Base-by-base conservation (phyloP, 192 early-diverging fungal genomes). In the Kickxella alabastrina region DNA sequence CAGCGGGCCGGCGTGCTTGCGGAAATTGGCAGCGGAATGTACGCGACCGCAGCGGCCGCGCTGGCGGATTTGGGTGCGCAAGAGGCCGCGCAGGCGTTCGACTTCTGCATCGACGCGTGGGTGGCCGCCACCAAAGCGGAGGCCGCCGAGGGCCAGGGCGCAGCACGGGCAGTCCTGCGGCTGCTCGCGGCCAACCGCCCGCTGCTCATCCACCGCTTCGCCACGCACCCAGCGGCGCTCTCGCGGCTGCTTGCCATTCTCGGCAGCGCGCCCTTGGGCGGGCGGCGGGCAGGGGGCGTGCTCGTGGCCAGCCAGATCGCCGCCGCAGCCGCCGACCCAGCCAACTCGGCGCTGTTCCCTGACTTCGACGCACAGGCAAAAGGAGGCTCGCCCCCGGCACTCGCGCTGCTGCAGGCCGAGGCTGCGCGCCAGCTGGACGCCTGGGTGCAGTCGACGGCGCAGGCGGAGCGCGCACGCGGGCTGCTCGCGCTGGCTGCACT, bases 401-500 rank as follows among this genome's bases (percentile, higher is more conserved):
- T 52, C 31, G 61, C 61, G 5, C 26, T 55, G 5, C 14, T 19
- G 10, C 57, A 43, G 53, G 32, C 61, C 8, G 62, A 54, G 0
- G 29, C 53, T 5, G 38, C 28, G 1, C 21, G 42, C 1, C 12
- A 53, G 0, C 43, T 73, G 7, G 70, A 73, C 35, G n/a, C 14
- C 0, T 61, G 57, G 58, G 40, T 73, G 10, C 70, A 73, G 52
- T 65, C 70, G 3, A 58, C 52, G 1, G 10, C 45, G 17, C 70
- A 73, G 25, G 54, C 46, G 3, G 70, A 73, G 37, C 58, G 70
- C 5, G 18, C 49, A 0, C 58, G 47, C 6, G 70, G 70, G 1
- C 27, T 73, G 13, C 31, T 38, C 22, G 82, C 90, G 0, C 51
- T 91, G 7, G 77, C 75, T 1, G 61, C 84, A 2, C 36, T 92